These are phyloP conservation scores for Phlebiopsis flavidoalba DNA, from an alignment of 768 basidiomycete species.

Conservation along the genomic window DNA sequence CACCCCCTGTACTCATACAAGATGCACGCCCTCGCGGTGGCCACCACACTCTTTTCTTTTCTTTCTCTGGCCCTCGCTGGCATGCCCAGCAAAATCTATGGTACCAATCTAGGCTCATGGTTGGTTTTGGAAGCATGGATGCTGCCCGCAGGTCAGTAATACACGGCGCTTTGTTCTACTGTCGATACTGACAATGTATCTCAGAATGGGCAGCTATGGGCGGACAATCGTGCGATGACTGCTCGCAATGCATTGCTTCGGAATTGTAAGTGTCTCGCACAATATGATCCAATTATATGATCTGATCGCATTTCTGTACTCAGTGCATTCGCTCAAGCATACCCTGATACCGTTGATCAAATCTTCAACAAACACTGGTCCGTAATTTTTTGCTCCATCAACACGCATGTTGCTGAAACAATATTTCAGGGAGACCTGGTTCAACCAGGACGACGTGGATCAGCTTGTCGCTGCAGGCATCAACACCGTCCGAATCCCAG, in stretches of 20 bases:
- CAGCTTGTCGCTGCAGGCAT: constrained; percentile 50
- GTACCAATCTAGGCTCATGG: constrained; percentile 71
- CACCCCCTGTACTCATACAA: not conserved
- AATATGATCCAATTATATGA: not conserved
- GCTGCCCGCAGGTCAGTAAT: constrained; percentile 53
- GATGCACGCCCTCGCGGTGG: not conserved
- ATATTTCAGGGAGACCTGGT: constrained; percentile 58
- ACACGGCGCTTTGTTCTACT: not conserved
- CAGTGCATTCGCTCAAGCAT: constrained; percentile 58
- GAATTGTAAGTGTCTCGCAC: constrained; percentile 50
- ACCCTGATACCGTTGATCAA: constrained; percentile 51
- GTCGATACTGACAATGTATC: not conserved
- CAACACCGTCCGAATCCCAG: constrained; percentile 76
- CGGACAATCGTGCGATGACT: constrained; percentile 54
- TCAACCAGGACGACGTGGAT: constrained; percentile 56
- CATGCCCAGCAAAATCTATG: constrained; percentile 49
- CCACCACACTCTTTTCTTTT: not conserved
- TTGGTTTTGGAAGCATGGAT: constrained; percentile 80
- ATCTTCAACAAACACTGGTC: constrained; percentile 65
- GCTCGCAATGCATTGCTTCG: constrained; percentile 55
- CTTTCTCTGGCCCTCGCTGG: constrained; percentile 7
- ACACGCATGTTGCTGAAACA: not conserved
- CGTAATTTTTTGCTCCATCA: not conserved
- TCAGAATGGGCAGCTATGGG: constrained; percentile 74
- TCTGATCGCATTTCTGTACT: not conserved